Conservation (phyloP, 108 stramenopile species). For the Cyclotella atomus region DNA sequence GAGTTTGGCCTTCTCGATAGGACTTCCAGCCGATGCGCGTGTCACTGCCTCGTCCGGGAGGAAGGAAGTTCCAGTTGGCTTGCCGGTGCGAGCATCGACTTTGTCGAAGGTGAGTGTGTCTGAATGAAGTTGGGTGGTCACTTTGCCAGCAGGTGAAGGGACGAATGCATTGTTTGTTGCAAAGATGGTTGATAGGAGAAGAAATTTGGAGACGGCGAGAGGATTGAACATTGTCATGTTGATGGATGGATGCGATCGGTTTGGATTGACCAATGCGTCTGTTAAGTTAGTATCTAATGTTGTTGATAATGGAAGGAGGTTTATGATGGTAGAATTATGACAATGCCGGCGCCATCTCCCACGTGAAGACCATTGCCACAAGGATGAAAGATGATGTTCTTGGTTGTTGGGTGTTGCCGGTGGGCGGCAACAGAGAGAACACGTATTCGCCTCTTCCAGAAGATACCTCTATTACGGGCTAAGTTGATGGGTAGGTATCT, state of each 20-base stretch:
- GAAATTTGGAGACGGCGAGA: background rate
- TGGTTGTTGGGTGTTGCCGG: background rate
- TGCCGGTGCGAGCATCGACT: conserved; percentile 38
- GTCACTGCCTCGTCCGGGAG: conserved; percentile 75
- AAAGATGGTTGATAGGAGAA: conserved; percentile 12
- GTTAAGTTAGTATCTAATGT: too few species aligned
- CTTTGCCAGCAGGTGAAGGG: background rate
- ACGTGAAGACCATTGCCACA: background rate
- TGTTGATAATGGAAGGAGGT: background rate
- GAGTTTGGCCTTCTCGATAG: conserved; percentile 84
- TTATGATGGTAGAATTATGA: background rate
- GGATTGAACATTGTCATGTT: background rate
- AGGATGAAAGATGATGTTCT: too few species aligned
- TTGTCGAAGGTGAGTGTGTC: background rate
- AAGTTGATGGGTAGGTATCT: too few species aligned
- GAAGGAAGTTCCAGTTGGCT: conserved; percentile 81
- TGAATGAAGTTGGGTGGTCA: background rate
- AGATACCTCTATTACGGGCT: too few species aligned
- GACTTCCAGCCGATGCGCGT: conserved; percentile 65
- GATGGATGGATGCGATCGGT: background rate
- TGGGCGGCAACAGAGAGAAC: background rate
- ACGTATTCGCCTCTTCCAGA: background rate
- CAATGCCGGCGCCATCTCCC: background rate
- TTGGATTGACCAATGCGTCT: background rate
- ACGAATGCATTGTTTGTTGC: conserved; percentile 19